Conservation (phyloP, 257 asterid genomes). For the Gentiana macrophylla region DNA sequence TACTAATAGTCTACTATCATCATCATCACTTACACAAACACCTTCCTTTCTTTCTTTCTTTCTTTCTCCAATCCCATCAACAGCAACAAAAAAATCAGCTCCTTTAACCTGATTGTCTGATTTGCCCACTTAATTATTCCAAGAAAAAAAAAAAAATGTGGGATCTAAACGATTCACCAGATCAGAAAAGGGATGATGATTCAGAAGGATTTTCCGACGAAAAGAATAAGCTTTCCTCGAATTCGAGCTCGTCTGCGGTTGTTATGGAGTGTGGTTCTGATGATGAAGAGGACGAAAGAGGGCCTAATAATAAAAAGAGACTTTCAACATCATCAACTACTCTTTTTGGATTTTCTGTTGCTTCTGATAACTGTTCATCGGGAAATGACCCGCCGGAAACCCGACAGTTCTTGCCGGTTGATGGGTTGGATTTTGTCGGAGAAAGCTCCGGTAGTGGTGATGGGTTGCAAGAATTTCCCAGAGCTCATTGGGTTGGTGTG, state of each 20-base stretch:
- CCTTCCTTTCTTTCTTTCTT: background rate
- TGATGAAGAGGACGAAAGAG: conserved; percentile 31
- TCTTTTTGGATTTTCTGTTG: conserved; percentile 62
- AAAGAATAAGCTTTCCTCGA: conserved; percentile 20
- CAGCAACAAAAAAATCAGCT: background rate
- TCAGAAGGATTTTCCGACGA: conserved; percentile 13
- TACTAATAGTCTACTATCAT: too few species aligned
- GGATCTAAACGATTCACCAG: conserved; percentile 93
- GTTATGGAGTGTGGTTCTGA: conserved; percentile 59
- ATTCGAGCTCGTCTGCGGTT: conserved; percentile 89
- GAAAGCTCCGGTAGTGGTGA: background rate
- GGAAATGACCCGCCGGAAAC: conserved; percentile 44
- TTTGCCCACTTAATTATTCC: background rate
- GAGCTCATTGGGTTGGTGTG: conserved; percentile 91
- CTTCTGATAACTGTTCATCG: conserved; percentile 22
- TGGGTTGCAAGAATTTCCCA: conserved; percentile 30
- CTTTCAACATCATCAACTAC: conserved; percentile 24
- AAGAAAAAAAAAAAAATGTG: conserved; percentile 43
- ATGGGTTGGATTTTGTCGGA: conserved; percentile 25
- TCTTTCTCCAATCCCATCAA: background rate
- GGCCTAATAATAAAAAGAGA: conserved; percentile 1
- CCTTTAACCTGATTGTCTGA: background rate
- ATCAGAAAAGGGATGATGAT: conserved; percentile 51
- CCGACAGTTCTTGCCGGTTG: conserved; percentile 79
- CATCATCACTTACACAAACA: background rate